Conservation (phyloP, 768 basidiomycete genomes). For the Lactifluus hygrophoroides region DNA sequence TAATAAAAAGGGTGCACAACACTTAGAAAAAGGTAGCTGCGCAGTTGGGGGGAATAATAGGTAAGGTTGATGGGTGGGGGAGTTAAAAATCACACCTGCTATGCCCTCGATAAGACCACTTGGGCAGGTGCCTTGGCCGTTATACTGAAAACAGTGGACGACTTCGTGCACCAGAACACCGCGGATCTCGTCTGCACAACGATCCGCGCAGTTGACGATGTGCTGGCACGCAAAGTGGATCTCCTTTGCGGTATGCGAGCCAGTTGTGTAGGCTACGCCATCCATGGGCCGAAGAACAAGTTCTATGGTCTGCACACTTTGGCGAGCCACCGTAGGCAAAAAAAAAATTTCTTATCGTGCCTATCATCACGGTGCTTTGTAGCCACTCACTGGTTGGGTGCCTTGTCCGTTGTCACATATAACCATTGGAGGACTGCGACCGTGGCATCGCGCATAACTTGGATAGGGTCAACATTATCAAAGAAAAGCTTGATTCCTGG, state of each 20-base stretch:
- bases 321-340: no score
- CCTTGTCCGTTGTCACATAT: constrained; percentile 16
- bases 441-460: constrained; percentile 29
- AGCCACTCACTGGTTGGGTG: constrained; percentile 14
- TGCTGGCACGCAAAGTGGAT: constrained; percentile 66
- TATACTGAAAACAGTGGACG: constrained; percentile 72
- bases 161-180: constrained; percentile 71
- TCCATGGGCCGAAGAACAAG: constrained; percentile 59
- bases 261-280: constrained; percentile 63
- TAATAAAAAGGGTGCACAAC: no score
- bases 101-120: constrained; percentile 73
- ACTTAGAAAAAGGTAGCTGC: no score
- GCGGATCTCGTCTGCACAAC: constrained; percentile 46
- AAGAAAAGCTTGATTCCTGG: constrained; percentile 48
- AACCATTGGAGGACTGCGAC: constrained; percentile 13
- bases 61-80: no score
- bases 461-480: constrained; percentile 36
- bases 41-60: no score
- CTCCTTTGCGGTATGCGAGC: constrained; percentile 52
- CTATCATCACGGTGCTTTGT: background rate
- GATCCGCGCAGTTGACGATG: constrained; percentile 40
- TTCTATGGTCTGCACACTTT: constrained; percentile 32
- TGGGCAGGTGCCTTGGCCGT: constrained; percentile 51
- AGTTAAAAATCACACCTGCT: no score
- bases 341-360: no score